A percentile compares a stretch with the other conserved stretches of the same genome.
Evolutionary conservation across 129 eudicot species (phyloP).

Genomic region (Escallonia herrerae): DNA sequence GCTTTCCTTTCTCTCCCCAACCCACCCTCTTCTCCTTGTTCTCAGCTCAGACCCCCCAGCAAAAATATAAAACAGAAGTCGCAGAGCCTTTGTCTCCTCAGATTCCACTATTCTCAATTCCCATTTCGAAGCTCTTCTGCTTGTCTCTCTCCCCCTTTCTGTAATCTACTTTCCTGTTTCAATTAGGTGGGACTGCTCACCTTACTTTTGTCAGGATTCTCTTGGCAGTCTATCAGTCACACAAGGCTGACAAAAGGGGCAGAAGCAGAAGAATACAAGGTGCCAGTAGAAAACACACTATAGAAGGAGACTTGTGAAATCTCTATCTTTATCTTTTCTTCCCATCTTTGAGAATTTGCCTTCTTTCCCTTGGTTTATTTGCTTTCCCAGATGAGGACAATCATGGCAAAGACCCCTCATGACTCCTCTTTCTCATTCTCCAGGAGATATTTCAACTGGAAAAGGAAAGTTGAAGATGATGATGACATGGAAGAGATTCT

Average conservation of each 20-base stretch:
- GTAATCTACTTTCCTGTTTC: conserved; percentile 17
- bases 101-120: conserved; percentile 8
- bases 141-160: conserved; percentile 6
- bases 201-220: conserved; percentile 59
- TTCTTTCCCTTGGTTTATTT: conserved; percentile 19
- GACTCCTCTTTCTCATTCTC: conserved; percentile 88
- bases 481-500: conserved; percentile 44
- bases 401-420: conserved; percentile 74
- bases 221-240: conserved; percentile 1
- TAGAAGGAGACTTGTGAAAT: conserved; percentile 19
- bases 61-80: background rate
- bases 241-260: conserved; percentile 11
- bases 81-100: conserved; percentile 8
- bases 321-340: conserved; percentile 13
- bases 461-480: conserved; percentile 37
- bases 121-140: background rate
- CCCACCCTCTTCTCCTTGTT: background rate
- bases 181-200: conserved; percentile 81
- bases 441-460: conserved; percentile 72
- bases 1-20: conserved; percentile 14
- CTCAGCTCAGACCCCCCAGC: background rate
- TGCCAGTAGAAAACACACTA: conserved; percentile 12
- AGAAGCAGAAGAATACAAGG: conserved; percentile 5
- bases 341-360: conserved; percentile 12
- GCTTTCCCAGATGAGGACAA: conserved; percentile 61